Evolutionary conservation across 1,284 basidiomycete genomes (phyloP), one percentile per base, ranked within the genome.

Genomic region (Phenoliferia sp.): DNA sequence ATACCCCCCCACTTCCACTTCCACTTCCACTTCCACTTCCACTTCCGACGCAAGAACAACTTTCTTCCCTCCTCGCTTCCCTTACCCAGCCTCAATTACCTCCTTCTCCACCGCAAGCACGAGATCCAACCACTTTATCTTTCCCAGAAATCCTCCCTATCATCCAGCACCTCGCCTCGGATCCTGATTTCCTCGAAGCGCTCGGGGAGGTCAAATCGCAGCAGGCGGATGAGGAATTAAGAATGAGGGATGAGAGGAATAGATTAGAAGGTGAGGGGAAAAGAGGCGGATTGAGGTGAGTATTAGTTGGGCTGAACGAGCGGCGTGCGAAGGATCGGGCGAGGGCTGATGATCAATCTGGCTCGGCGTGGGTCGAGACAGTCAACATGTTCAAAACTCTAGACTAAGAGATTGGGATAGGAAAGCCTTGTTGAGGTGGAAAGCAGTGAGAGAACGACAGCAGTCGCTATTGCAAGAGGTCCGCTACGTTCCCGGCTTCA

Each of bases 101-200:
- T 10, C 29, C 22, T n/a, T 19, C 26, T 15, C 16, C 12, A 5
- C 54, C 54, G 33, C 29, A 26, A 5, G 16, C 7, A 31, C 54
- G 62, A 15, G 70, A 71, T 31, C 34, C 54, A 48, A 63, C 70
- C 7, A 22, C 55, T 12, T 32, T 69, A 29, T 36, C 66, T 17
- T 72, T 72, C 33, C 65, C 63, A 17, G 70, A 72, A 55, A 44
- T 62, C 0, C 31, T 72, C 1, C 70, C 70, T 1, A 28, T 66
- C 48, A 62, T 72, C 28, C 66, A 69, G 19, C 35, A 59, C 2
- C 66, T 69, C 63, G 66, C 65, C 2, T 10, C 33, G 1, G 59
- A 65, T 36, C 12, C 31, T 0, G 9, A 19, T 3, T 71, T 64
- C 28, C 32, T 72, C 22, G 68, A 69, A 33, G 31, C 32, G 15